Evolutionary conservation across 768 basidiomycete species (phyloP), one percentile per base, ranked within the genome.

Genomic region (Dentipellis sp.): DNA sequence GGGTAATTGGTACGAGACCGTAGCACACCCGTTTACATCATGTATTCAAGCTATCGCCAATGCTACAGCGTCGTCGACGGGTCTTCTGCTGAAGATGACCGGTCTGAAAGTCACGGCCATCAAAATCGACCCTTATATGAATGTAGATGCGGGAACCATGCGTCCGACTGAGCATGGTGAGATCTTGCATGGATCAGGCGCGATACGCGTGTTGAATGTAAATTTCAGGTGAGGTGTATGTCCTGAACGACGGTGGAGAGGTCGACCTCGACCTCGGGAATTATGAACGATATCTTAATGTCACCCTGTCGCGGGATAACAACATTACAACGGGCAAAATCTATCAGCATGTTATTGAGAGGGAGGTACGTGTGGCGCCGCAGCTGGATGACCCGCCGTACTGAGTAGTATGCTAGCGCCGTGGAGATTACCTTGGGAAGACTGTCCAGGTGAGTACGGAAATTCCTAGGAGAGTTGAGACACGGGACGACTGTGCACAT

Each of bases 111-210:
- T 97, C 64, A 99, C 95, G 8, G 91, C 95, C 10, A 97, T 99
- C 78, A 99, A 99, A 75, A 98, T 99, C 65, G 95, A 99, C 69
- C 95, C 95, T 12, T 99, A 99, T 65, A 98, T 99, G 95, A 99
- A 99, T 74, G 97, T 99, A 64, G 95, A 99, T 78, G 95, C 95
- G 21, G 95, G 95, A 37, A 98, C 95, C 17, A 99, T 99, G 95
- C 79, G 92, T 51, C 95, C 95, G 12, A 95, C 94, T 14, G 95
- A 99, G 71, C 95, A 99, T 68, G 95, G 94, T 91, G 69, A 78
- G 84, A 22, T 36, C 29, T 21, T 36, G 34, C 52, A 39, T 40
- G 39, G n/a, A 35, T 56, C 19, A n/a, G 40, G 39, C n/a, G 22
- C 23, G 52, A 23, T 54, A 8, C 58, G 40, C 19, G 58, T 45